These are phyloP conservation scores for Penicillium bovifimosum DNA, from an alignment of 495 filamentous ascomycete genomes.

Conservation along the genomic window DNA sequence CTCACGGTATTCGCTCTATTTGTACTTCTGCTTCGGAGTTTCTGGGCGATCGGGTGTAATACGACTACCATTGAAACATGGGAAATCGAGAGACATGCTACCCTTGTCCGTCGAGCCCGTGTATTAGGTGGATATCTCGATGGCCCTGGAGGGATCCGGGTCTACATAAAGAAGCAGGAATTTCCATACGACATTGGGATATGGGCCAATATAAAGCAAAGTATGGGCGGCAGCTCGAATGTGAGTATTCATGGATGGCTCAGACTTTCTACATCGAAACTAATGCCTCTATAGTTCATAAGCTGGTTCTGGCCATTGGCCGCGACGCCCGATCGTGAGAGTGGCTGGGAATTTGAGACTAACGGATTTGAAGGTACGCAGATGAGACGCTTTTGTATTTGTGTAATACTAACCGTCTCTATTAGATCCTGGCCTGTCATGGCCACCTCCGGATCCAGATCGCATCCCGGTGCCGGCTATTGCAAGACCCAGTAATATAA, in stretches of 20 bases:
- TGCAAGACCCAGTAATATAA: constrained; percentile 28
- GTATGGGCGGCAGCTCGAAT: constrained; percentile 61
- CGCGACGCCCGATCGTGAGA: constrained; percentile 45
- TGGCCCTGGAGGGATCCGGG: constrained; percentile 52
- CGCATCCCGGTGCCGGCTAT: constrained; percentile 52
- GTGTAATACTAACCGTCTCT: neutral
- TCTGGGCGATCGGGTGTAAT: constrained; percentile 55
- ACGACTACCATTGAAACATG: constrained; percentile 87
- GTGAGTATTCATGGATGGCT: constrained; percentile 15
- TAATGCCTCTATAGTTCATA: constrained; percentile 32
- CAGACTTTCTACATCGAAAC: neutral
- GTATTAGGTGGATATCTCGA: constrained; percentile 53
- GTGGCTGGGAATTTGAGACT: constrained; percentile 65
- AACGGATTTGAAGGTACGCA: constrained; percentile 79
- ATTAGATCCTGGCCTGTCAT: constrained; percentile 48
- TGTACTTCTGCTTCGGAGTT: constrained; percentile 56
- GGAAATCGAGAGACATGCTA: constrained; percentile 85
- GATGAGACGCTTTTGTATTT: neutral
- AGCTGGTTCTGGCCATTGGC: constrained; percentile 64
- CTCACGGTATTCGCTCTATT: constrained; percentile 59
- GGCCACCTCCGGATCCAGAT: constrained; percentile 91
- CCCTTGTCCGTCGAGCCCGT: constrained; percentile 57
- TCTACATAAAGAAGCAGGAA: constrained; percentile 61
- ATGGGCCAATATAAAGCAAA: constrained; percentile 67
- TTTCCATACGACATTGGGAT: constrained; percentile 93